Evolutionary conservation across 805 yeast species (phyloP), one percentile per base, ranked within the genome.

Genomic region (Wickerhamiella slavikovae): DNA sequence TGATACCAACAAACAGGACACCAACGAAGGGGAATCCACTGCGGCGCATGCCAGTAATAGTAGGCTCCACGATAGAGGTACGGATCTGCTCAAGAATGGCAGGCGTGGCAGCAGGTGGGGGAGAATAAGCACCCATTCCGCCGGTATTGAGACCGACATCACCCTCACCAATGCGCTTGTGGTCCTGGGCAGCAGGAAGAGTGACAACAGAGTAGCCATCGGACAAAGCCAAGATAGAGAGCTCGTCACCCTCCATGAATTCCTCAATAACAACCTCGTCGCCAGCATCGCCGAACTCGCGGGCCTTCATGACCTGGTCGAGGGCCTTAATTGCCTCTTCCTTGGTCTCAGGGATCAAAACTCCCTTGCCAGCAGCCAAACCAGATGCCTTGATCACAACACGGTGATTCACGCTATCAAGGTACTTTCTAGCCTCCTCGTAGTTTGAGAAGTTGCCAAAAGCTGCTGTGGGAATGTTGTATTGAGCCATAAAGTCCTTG

Each of bases 91-190:
- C 57, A 44, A 83, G 53, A 22, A 89, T 50, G 15, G 64, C 61
- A 2, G 79, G 71, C 13, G 95, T 79, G 13, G 91, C 96, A 38
- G 80, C 62, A 33, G 98, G 98, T 8, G 96, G 92, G 19, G 99
- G 99, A 5, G 96, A 89, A 48, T 89, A 89, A 5, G 96, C 93
- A 39, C 99, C 99, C 99, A 89, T 89, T 38, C 99, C 99, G 42
- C 99, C 99, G 22, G 99, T 89, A 58, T 89, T 89, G 38, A 85
- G 64, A 16, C 99, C 99, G 23, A 70, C 60, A 52, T 89, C 99
- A 36, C 83, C 83, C 45, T 91, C 79, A 32, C 92, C 92, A 41
- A 76, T 66, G 52, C 98, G 72, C 60, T 89, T 89, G 58, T 89
- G 99, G 51, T 89, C 99, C 58, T 89, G 99, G 17, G 96, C 94